Evolutionary conservation across 2,329 filamentous ascomycete genomes (phyloP).

Genomic region (Talaromyces amestolkiae): DNA sequence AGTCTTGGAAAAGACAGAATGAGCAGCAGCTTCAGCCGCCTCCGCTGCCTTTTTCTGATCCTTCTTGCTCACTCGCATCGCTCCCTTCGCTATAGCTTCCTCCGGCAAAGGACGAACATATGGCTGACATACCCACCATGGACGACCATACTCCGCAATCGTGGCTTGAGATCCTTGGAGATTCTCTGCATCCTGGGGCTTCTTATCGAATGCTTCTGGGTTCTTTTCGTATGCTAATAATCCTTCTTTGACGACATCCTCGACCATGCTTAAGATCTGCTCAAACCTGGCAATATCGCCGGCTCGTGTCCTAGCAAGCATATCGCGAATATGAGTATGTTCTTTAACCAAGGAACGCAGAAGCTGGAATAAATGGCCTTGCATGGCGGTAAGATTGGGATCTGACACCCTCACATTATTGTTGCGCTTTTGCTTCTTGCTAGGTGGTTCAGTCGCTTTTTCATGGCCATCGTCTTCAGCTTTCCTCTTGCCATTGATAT

Average conservation of each 20-base stretch:
- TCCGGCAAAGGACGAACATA: conserved; percentile 82
- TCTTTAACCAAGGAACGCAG: conserved; percentile 75
- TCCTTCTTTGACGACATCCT: conserved; percentile 69
- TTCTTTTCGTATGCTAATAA: conserved; percentile 63
- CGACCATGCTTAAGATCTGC: conserved; percentile 70
- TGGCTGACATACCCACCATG: conserved; percentile 88
- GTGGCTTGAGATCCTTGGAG: conserved; percentile 54
- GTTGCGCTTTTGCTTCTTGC: conserved; percentile 47
- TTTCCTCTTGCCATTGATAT: conserved; percentile 9
- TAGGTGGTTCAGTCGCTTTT: conserved; percentile 49
- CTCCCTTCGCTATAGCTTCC: conserved; percentile 80
- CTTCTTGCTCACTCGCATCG: conserved; percentile 72
- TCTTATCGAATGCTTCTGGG: conserved; percentile 36
- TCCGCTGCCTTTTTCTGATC: conserved; percentile 9
- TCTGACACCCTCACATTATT: conserved; percentile 50
- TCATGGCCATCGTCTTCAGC: conserved; percentile 23
- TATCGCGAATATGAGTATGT: conserved; percentile 81
- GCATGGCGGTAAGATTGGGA: conserved; percentile 74
- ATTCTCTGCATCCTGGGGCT: conserved; percentile 30
- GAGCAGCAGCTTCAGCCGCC: background rate
- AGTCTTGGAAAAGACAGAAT: background rate
- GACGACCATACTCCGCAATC: conserved; percentile 70
- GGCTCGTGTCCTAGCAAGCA: conserved; percentile 66
- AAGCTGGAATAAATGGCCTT: conserved; percentile 90
- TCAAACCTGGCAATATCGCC: conserved; percentile 78